Evolutionary conservation across 2,329 filamentous ascomycete genomes (phyloP), one percentile per base, ranked within the genome.

Genomic region (Trichophyton rubrum): DNA sequence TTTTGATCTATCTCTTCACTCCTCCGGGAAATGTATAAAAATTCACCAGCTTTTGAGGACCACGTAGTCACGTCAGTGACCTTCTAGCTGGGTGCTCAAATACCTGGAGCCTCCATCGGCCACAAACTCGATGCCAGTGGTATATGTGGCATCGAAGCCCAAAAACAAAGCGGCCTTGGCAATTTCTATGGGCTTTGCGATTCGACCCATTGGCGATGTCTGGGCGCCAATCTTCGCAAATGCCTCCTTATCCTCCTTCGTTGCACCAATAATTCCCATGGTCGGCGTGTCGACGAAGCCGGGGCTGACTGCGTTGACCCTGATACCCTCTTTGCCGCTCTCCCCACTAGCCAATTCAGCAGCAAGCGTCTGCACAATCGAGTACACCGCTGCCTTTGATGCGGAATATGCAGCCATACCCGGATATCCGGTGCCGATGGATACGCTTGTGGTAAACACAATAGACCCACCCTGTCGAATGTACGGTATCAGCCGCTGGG

Each of bases 81-180:
- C 30, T 56, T 56, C 30, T 4, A 58, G 22, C 40, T 35, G 56
- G 24, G 24, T 22, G n/a, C 35, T 58, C 55, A 63, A 41, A 55
- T 58, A 35, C 35, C 63, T 59, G 22, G 58, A 59, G 11, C 62
- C 63, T 22, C 60, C 60, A 51, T 63, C 62, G 5, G 60, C 43
- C 63, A 64, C 40, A 45, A 63, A 43, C 56, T 64, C 63, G 11
- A 40, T 51, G 11, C 63, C 63, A 1, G 60, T 64, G 11, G 61
- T 62, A 59, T 60, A 64, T n/a, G 63, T 64, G 4, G 63, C 63
- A 20, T 64, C 63, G 53, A 64, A 59, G 2, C 58, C 63, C 49
- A 63, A 49, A 58, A 59, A 63, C 20, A 60, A 51, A 1, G 58
- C 63, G 3, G 60, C 62, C 49, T 61, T 64, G 15, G 62, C 63